phyloP scores from a whole-genome alignment of 768 basidiomycete genomes.

The Hypholoma sublateritium region DNA sequence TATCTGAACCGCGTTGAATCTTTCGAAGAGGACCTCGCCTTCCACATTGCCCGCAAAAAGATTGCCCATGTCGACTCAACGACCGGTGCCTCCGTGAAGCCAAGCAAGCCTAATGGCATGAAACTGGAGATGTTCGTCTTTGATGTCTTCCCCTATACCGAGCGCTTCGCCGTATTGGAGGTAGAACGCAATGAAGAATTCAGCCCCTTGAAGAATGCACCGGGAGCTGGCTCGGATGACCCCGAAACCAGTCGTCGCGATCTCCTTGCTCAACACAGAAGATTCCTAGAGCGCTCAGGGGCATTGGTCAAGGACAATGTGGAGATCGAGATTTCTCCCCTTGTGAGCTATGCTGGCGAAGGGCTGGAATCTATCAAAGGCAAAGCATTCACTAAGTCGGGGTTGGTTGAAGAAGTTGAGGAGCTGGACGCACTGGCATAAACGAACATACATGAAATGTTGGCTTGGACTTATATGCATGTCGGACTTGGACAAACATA shows the following conservation, averaged over 20 bases:
- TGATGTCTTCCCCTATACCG: constrained; percentile 94
- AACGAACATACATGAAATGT: constrained; percentile 10
- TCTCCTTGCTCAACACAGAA: constrained; percentile 81
- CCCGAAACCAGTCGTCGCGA: constrained; percentile 90
- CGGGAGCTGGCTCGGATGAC: constrained; percentile 87
- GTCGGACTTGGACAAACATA: constrained; percentile 15
- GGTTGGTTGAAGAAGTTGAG: constrained; percentile 60
- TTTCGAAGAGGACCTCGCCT: constrained; percentile 88
- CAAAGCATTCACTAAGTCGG: constrained; percentile 74
- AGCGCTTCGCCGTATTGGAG: constrained; percentile 83
- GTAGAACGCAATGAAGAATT: constrained; percentile 90
- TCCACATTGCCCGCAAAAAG: constrained; percentile 98
- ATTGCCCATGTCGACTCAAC: constrained; percentile 79
- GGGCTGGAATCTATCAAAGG: constrained; percentile 80
- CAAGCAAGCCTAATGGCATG: constrained; percentile 94
- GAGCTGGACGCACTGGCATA: constrained; percentile 72
- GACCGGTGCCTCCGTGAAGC: constrained; percentile 72
- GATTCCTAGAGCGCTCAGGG: constrained; percentile 81
- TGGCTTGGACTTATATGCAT: constrained; percentile 6
- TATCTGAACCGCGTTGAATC: constrained; percentile 78
- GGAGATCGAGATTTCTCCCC: constrained; percentile 89
- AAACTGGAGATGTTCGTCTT: constrained; percentile 99
- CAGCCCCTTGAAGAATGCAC: constrained; percentile 96
- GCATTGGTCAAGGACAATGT: constrained; percentile 69
- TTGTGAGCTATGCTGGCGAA: constrained; percentile 90